Base-by-base conservation (phyloP, 2,329 filamentous ascomycete species). In the Fusarium xylarioides region DNA sequence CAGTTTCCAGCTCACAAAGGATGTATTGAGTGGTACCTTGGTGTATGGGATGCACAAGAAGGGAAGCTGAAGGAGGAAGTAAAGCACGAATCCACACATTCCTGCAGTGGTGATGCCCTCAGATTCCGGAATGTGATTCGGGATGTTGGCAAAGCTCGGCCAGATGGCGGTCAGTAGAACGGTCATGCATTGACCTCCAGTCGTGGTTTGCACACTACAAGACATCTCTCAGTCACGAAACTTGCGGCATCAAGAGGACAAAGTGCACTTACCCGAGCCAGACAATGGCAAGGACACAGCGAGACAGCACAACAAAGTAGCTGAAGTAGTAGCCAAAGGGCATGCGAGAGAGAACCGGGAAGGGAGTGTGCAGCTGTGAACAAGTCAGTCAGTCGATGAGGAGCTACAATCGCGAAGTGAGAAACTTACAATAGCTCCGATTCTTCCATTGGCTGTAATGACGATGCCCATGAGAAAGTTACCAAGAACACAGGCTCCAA, bases 121-220 rank as follows among this genome's bases (percentile, higher is more conserved):
- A 30, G 37, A 43, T 60, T 54, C 47, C 4, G 57, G 57, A 35
- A 62, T 57, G 26, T 62, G 50, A 28, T 62, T 62, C 21, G 40
- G 50, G 26, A 62, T 62, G 40, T 62, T 46, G 59, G 59, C 59
- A 32, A 62, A 62, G 50, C 59, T 62, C 50, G 59, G 59, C 59
- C 59, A 62, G 34, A 62, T 62, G 16, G 59, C 59, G 5, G 59
- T 62, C 21, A 62, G 26, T 19, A 62, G 50, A 46, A 62, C 59
- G 21, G 59, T 62, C 59, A 62, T 62, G n/a, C 59, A 62, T 62
- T 62, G 59, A 38, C 59, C 59, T 57, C 59, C 59, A 46, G 59
- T 62, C 14, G 59, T 62, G 32, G 59, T 62, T 47, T 62, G 59
- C 32, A 62, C 59, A 38, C 59, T 62, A 19, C 4, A 32, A 62